Conservation (phyloP, 192 early-diverging fungal genomes). For the Gamsiella multidivaricata region DNA sequence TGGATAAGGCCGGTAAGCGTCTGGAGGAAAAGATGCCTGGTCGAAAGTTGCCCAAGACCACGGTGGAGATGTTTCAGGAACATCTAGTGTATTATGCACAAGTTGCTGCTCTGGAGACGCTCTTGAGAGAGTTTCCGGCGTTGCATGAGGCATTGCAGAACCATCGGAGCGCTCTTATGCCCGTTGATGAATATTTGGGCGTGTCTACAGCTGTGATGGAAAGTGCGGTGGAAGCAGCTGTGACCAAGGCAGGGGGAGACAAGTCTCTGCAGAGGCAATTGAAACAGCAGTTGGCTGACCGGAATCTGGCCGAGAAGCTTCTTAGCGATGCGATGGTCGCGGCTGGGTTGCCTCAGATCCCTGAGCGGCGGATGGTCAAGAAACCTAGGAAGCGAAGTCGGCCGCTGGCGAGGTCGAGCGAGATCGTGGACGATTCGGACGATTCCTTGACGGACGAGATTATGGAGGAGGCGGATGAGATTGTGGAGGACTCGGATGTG, state of each 20-base stretch:
- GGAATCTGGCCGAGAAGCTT: constrained; percentile 15
- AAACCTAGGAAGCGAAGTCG: too few relatives aligned
- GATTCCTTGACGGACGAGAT: too few relatives aligned
- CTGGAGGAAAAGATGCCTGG: background rate
- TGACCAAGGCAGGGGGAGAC: background rate
- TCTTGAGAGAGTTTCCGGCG: constrained; percentile 4
- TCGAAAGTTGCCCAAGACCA: background rate
- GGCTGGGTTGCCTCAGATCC: background rate
- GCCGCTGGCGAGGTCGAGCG: too few relatives aligned
- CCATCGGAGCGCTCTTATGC: background rate
- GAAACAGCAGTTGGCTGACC: constrained; percentile 1
- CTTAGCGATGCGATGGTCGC: constrained; percentile 1
- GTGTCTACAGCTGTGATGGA: background rate
- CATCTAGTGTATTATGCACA: constrained; percentile 2
- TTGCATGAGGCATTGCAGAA: too few relatives aligned
- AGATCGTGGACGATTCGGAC: too few relatives aligned
- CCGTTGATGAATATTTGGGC: background rate
- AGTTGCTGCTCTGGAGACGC: background rate
- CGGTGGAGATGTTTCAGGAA: background rate
- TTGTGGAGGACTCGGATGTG: too few relatives aligned
- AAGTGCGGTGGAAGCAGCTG: background rate
- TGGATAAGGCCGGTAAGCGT: too few relatives aligned
- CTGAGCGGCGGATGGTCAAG: background rate
- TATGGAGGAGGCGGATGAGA: too few relatives aligned
- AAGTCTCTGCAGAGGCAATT: background rate